Evolutionary conservation across 140 eudicot genomes (phyloP).

Genomic region (Senecio squalidus): DNA sequence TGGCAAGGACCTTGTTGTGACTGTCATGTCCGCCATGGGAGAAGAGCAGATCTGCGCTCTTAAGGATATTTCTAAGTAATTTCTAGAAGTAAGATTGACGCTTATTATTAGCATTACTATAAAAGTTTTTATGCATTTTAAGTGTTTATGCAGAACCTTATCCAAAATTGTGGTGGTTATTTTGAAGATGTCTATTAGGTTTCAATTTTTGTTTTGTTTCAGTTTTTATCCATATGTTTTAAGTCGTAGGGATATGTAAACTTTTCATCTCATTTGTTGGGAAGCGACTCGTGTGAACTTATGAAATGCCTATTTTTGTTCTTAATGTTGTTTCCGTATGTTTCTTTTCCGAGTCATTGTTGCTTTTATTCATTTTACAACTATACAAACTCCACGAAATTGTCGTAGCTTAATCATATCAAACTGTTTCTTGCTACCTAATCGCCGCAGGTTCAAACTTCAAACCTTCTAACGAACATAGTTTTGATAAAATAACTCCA

Average conservation of each 20-base stretch:
- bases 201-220: constrained; percentile 3
- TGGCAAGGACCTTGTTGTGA: constrained; percentile 84
- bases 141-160: neutral
- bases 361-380: neutral
- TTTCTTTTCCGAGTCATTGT: neutral
- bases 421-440: too few relatives aligned
- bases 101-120: constrained; percentile 19
- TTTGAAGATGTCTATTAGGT: constrained; percentile 16
- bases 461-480: too few relatives aligned
- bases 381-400: neutral
- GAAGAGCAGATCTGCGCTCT: constrained; percentile 91
- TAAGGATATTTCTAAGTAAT: constrained; percentile 78
- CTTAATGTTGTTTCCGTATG: neutral
- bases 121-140: constrained; percentile 9
- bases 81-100: neutral
- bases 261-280: constrained; percentile 16
- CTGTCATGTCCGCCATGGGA: constrained; percentile 96
- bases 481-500: too few relatives aligned
- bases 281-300: constrained; percentile 12
- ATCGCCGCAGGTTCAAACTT: too few relatives aligned
- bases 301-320: neutral
- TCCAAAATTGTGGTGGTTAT: constrained; percentile 7
- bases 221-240: neutral
- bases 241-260: constrained; percentile 5
- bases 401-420: too few relatives aligned